Conservation (phyloP, 805 yeast species). For the Ogataea neopini region DNA sequence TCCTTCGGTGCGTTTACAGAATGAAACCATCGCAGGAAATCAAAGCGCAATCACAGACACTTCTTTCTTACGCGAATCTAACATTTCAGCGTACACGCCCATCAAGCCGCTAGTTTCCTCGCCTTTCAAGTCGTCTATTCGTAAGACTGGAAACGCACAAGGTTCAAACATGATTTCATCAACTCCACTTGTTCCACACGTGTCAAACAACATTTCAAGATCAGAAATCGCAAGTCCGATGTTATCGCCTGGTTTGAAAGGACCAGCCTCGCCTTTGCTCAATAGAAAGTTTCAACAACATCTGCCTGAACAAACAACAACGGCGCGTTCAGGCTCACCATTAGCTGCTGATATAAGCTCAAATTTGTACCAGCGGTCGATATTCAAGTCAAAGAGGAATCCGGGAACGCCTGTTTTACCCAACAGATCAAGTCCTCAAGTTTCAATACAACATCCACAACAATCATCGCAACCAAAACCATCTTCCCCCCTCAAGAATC, state of each 20-base stretch:
- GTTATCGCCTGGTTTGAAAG: neutral
- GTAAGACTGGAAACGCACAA: neutral
- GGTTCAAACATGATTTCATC: constrained; percentile 12
- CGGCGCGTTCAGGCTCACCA: constrained; percentile 6
- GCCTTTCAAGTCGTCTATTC: constrained; percentile 28
- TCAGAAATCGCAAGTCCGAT: constrained; percentile 3
- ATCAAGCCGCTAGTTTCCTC: constrained; percentile 36
- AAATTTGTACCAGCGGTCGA: constrained; percentile 25
- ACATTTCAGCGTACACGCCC: constrained; percentile 29
- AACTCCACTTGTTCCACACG: constrained; percentile 12
- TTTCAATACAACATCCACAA: neutral
- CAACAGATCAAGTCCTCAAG: constrained; percentile 3
- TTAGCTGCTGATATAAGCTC: constrained; percentile 7
- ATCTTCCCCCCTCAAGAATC: neutral
- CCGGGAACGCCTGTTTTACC: constrained; percentile 11
- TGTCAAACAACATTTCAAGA: neutral
- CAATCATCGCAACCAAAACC: neutral
- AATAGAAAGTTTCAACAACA: constrained; percentile 20
- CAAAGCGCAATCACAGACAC: constrained; percentile 8
- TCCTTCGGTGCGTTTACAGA: constrained; percentile 9
- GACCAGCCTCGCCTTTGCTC: constrained; percentile 18
- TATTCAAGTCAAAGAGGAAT: constrained; percentile 24
- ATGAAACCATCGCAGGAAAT: constrained; percentile 5
- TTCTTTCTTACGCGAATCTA: constrained; percentile 11
- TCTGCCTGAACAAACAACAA: constrained; percentile 8